Conservation (phyloP, 148 eudicot genomes). For the Camellia sinensis region DNA sequence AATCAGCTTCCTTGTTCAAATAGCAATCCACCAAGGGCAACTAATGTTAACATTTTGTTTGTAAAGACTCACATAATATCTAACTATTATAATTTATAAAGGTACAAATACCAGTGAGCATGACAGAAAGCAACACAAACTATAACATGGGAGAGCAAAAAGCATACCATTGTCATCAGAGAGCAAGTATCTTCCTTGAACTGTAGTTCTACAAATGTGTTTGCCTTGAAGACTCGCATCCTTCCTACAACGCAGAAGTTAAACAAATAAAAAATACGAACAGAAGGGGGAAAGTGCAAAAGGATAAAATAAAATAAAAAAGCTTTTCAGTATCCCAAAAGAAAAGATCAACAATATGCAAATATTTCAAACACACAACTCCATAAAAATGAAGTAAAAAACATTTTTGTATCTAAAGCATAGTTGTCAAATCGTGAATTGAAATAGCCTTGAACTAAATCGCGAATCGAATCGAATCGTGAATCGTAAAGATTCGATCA, state of each 20-base stretch:
- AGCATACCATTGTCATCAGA: slow-evolving; percentile 75
- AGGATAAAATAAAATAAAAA: not conserved
- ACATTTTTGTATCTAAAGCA: not conserved
- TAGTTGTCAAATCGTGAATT: too few relatives aligned
- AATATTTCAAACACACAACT: not conserved
- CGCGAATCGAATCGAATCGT: too few relatives aligned
- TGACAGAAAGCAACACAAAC: slow-evolving; percentile 2
- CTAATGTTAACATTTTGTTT: not conserved
- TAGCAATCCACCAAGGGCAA: not conserved
- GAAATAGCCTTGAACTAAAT: too few relatives aligned
- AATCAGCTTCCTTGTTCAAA: not conserved
- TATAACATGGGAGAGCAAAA: slow-evolving; percentile 11
- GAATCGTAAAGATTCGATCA: too few relatives aligned
- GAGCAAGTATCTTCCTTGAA: slow-evolving; percentile 87
- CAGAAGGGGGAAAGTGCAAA: not conserved
- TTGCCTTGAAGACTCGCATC: slow-evolving; percentile 45
- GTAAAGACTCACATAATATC: not conserved
- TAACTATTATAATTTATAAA: not conserved
- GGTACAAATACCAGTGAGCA: not conserved
- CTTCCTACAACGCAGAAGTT: slow-evolving; percentile 37
- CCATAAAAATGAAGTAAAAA: not conserved
- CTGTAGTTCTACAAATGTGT: slow-evolving; percentile 67
- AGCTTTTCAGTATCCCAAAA: not conserved
- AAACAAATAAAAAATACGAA: not conserved
- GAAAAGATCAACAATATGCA: not conserved